A percentile compares a stretch with the other conserved stretches of the same genome.
phyloP scores from a whole-genome alignment of 2,329 filamentous ascomycete species.

The Pseudocercospora crystallina region DNA sequence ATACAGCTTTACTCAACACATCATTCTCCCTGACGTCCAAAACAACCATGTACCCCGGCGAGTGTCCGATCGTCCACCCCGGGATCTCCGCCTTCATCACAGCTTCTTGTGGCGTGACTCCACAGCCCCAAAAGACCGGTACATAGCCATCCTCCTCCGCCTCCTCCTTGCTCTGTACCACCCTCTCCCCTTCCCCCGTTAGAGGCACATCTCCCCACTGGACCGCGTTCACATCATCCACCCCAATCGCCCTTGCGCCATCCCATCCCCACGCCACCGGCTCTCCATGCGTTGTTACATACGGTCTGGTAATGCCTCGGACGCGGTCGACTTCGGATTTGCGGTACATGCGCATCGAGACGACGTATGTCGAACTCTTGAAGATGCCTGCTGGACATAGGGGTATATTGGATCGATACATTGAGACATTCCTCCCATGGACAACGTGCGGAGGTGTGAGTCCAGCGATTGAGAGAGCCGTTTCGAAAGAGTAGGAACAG shows the following conservation, averaged over 20 bases:
- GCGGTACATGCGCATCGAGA: constrained; percentile 63
- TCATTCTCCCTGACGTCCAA: constrained; percentile 53
- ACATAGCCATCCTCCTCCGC: constrained; percentile 37
- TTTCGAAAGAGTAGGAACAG: constrained; percentile 64
- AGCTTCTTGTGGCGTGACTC: constrained; percentile 65
- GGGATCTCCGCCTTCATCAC: constrained; percentile 56
- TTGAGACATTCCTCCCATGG: constrained; percentile 54
- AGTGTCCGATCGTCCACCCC: constrained; percentile 61
- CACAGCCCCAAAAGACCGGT: constrained; percentile 64
- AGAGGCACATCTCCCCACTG: constrained; percentile 58
- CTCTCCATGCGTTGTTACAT: constrained; percentile 61
- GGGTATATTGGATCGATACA: constrained; percentile 61
- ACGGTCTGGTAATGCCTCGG: constrained; percentile 56
- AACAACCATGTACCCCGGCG: constrained; percentile 62
- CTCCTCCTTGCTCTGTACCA: background rate
- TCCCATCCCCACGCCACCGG: constrained; percentile 66
- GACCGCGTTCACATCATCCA: constrained; percentile 52
- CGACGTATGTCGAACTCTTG: constrained; percentile 54
- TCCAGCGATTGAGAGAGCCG: constrained; percentile 52
- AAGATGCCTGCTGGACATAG: constrained; percentile 61
- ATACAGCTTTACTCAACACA: background rate
- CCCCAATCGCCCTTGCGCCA: constrained; percentile 52
- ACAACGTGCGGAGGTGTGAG: constrained; percentile 53
- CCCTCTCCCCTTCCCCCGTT: constrained; percentile 31
- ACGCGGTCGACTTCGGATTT: constrained; percentile 52